A percentile compares a stretch with the other conserved stretches of the same genome.
These are phyloP conservation scores for Neospermospora avenae DNA, from an alignment of 2,329 filamentous ascomycete species.

Conservation along the genomic window DNA sequence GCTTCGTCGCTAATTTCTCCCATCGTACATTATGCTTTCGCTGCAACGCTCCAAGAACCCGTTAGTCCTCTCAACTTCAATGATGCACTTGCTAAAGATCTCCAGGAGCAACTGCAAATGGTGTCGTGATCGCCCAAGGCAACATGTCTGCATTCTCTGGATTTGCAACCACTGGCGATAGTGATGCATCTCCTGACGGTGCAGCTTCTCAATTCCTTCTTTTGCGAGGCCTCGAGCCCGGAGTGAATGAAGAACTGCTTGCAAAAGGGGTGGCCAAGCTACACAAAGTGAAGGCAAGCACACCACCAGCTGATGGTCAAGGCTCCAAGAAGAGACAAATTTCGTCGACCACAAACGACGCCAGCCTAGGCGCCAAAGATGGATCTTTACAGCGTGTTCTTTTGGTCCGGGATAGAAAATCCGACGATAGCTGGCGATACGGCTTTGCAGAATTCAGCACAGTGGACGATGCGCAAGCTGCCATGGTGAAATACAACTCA, in stretches of 20 bases:
- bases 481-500: conserved; percentile 67
- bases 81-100: conserved; percentile 26
- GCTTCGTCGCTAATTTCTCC: conserved; percentile 53
- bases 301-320: conserved; percentile 36
- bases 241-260: conserved; percentile 69
- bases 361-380: conserved; percentile 60
- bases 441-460: conserved; percentile 82
- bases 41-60: conserved; percentile 52
- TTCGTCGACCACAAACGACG: conserved; percentile 49
- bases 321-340: conserved; percentile 44
- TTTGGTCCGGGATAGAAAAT: conserved; percentile 68
- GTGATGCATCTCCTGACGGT: conserved; percentile 50
- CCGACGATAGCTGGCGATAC: conserved; percentile 72
- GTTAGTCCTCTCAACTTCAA: conserved; percentile 37
- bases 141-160: conserved; percentile 40
- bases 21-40: conserved; percentile 54
- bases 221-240: conserved; percentile 66
- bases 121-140: conserved; percentile 35
- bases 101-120: conserved; percentile 34
- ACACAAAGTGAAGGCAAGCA: conserved; percentile 52
- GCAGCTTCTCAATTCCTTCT: conserved; percentile 68
- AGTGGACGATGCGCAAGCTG: conserved; percentile 71
- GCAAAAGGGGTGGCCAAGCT: conserved; percentile 72
- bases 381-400: conserved; percentile 75
- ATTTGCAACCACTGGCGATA: conserved; percentile 50